Base-by-base conservation (phyloP, 192 early-diverging fungal genomes). In the Coemansia sp. region DNA sequence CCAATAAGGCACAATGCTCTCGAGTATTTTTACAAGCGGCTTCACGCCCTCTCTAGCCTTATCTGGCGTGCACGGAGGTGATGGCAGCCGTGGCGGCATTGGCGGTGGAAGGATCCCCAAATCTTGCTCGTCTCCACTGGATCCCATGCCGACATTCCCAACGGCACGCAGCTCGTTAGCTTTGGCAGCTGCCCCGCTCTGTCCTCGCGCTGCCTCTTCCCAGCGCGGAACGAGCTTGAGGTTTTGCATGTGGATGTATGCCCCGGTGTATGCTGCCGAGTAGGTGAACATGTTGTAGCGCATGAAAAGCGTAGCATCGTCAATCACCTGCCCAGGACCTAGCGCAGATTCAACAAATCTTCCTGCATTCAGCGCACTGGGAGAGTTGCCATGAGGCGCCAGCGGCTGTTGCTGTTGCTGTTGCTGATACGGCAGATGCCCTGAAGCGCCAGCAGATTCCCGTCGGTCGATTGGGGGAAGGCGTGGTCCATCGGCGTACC, bases 181-280 rank as follows among this genome's bases (percentile, higher is more conserved):
- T 25, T 70, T 54, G 42, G 76, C 63, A 20, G 53, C 67, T 2
- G 76, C 57, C 25, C 73, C 67, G 49, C 25, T 55, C 36, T 73
- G 63, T 23, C 61, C 41, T 55, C 60, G 63, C 15, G 56, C 50
- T 9, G 76, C 67, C 38, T 60, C 48, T 36, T 63, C 70, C 76
- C 76, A 79, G 56, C 71, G 70, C 25, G 76, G 76, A 22, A 56
- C 49, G 42, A 79, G 61, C 53, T 46, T 65, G 25, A 74, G 38
- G 34, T 80, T 80, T 58, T 71, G 66, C 50, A 80, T 42, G 45
- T 80, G 77, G 49, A 80, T 63, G 23, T 54, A 71, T 4, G 77
- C 77, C 15, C 72, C 77, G 10, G 49, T 22, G 29, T 73, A 70
- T 1, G 52, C 65, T 10, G 77, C 72, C 10, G 68, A 42, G 59